A percentile compares a stretch with the other conserved stretches of the same genome.
Evolutionary conservation across 2,329 filamentous ascomycete genomes (phyloP).

Genomic region (Xylaria sp.): DNA sequence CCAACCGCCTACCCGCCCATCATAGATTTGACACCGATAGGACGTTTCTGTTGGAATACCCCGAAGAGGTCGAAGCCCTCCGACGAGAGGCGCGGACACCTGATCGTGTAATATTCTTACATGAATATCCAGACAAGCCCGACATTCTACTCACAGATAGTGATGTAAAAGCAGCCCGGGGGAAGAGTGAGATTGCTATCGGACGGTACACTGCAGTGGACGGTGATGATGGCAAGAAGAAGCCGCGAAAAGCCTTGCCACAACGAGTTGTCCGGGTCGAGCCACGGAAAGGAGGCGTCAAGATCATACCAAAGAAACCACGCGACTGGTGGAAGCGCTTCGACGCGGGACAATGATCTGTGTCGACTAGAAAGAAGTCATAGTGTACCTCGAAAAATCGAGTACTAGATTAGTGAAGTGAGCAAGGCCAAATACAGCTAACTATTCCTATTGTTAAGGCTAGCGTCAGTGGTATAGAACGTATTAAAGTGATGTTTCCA

Average conservation of each 20-base stretch:
- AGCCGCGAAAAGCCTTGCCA: neutral
- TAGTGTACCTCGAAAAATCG: neutral
- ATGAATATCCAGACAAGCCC: constrained; percentile 30
- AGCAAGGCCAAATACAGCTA: neutral
- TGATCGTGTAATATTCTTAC: constrained; percentile 47
- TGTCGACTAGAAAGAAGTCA: neutral
- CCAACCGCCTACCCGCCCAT: constrained; percentile 54
- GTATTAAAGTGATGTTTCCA: neutral
- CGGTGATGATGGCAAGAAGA: neutral
- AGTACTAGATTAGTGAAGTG: neutral
- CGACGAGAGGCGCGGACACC: constrained; percentile 42
- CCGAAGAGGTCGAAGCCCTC: constrained; percentile 37
- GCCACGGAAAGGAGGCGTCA: constrained; percentile 40
- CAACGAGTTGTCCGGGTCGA: constrained; percentile 36
- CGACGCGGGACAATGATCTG: no score
- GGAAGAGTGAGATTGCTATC: constrained; percentile 43
- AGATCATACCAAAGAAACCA: constrained; percentile 13
- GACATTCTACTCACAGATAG: constrained; percentile 37
- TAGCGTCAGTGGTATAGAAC: neutral
- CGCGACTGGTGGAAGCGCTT: constrained; percentile 32
- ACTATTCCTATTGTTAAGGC: neutral
- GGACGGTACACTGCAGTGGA: constrained; percentile 14
- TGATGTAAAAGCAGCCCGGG: constrained; percentile 37
- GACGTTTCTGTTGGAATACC: constrained; percentile 41
- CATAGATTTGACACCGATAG: constrained; percentile 44